Base-by-base conservation (phyloP, 2,329 filamentous ascomycete species). In the Claviceps capensis region DNA sequence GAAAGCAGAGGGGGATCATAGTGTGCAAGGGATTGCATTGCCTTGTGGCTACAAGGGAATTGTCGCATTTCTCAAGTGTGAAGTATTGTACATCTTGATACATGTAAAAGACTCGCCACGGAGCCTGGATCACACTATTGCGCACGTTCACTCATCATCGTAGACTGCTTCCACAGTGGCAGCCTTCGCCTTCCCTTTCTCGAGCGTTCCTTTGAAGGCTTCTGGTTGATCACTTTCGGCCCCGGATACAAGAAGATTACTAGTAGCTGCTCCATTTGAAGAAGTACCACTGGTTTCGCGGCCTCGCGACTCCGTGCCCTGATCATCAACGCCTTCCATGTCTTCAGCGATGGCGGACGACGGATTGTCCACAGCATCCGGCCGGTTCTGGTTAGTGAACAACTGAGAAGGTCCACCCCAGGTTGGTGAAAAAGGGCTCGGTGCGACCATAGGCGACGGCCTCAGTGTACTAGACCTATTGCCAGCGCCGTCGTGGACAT, bases 401-500 rank as follows among this genome's bases (percentile, higher is more conserved):
- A 77, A 63, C 58, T 77, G 76, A 16, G 72, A 68, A 2, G 72
- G 63, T 14, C 73, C 72, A 47, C 73, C 73, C 76, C 76, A 79
- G 52, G 70, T 72, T 5, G 75, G 75, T 53, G 70, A 60, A 22
- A 73, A 60, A 16, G 74, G 73, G 22, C 70, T 74, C 2, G 75
- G 74, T 4, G 74, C 70, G 14, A 74, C 69, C 16, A 77, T 71
- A 4, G 63, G 54, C 6, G 63, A 58, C 2, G 62, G 52, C 9
- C 65, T 19, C 56, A 49, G 22, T 51, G 49, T 19, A 49, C 52
- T 17, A 41, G 50, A 46, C 49, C 44, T 38, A 11, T 26, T 17
- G 48, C 26, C 9, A 41, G 36, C 13, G 44, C 47, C 46, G 7
- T 49, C 49, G n/a, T 19, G 14, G n/a, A 34, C 2, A 17, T 14